Evolutionary conservation across 2,329 filamentous ascomycete species (phyloP), one percentile per base, ranked within the genome.

Genomic region (Cordyceps sp.): DNA sequence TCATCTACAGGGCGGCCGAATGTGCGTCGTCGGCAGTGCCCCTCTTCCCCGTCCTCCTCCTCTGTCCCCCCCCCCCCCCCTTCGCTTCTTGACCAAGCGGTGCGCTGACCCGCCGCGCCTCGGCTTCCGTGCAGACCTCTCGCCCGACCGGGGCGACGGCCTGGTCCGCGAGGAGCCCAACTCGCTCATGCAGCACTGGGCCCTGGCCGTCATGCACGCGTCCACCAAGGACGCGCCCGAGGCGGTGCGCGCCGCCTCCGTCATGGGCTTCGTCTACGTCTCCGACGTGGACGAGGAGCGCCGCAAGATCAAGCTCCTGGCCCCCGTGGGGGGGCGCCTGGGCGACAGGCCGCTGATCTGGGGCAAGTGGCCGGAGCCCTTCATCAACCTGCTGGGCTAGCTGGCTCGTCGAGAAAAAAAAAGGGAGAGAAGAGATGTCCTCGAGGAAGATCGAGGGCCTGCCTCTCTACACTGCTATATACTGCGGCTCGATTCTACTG

Each of bases 221-320:
- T 66, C 71, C 3, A 55, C 70, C 0, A 74, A 69, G 29, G 84
- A 90, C 37, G 59, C 69, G 1, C 68, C 78, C 6, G 74, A 82
- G 30, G 68, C 72, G 2, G 75, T 96, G 28, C 70, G 83, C 10
- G 78, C 86, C 43, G 75, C 85, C 7, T 79, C 78, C 34, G 76
- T 96, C 20, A 79, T 92, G 68, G 90, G 90, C 0, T 98, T 93
- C 47, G 69, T 94, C 20, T 94, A 93, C 47, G 80, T 96, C 13
- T 78, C 83, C 1, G 83, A 93, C 38, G 83, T 96, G 4, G 86
- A 98, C 47, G 80, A 83, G 47, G 77, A 79, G 43, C 80, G 80
- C 52, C 74, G 74, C 42, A 80, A 81, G 50, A 64, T 94, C 21
- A 79, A 82, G 47, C 63, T 96, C 15, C 59, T 98, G 36, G 77